Conservation (phyloP, 495 filamentous ascomycete genomes). For the Penicillium roqueforti region DNA sequence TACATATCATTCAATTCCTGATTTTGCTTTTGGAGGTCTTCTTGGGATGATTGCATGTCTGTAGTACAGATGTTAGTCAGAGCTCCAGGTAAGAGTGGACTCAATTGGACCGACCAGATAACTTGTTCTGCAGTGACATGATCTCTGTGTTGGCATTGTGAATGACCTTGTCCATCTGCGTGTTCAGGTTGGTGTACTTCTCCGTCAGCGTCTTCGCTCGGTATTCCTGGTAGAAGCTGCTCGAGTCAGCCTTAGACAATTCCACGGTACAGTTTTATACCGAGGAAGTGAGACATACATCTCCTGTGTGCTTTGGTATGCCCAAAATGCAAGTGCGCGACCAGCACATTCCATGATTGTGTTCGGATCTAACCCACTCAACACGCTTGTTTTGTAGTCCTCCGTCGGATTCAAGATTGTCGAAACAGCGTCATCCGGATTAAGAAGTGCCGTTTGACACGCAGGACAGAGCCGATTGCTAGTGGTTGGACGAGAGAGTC, state of each 20-base stretch:
- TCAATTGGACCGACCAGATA: slow-evolving; percentile 40
- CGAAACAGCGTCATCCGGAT: slow-evolving; percentile 73
- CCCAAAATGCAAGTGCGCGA: slow-evolving; percentile 80
- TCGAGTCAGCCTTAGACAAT: slow-evolving; percentile 11
- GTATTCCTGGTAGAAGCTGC: slow-evolving; percentile 77
- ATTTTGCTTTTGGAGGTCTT: slow-evolving; percentile 67
- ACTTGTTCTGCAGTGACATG: slow-evolving; percentile 57
- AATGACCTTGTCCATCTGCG: slow-evolving; percentile 75
- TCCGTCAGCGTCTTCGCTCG: slow-evolving; percentile 69
- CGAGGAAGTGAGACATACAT: slow-evolving; percentile 53
- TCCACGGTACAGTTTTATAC: neutral
- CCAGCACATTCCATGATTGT: slow-evolving; percentile 89
- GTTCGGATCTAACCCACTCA: slow-evolving; percentile 79
- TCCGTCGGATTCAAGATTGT: slow-evolving; percentile 79
- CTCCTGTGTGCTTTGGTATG: slow-evolving; percentile 87
- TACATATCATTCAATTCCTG: slow-evolving; percentile 66
- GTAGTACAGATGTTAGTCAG: slow-evolving; percentile 8
- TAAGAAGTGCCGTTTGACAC: slow-evolving; percentile 65
- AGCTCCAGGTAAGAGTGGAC: neutral
- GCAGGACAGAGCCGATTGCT: slow-evolving; percentile 69
- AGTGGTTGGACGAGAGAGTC: slow-evolving; percentile 56
- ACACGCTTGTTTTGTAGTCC: slow-evolving; percentile 88
- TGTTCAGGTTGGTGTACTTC: slow-evolving; percentile 64
- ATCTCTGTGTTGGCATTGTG: slow-evolving; percentile 81
- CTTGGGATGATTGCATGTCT: slow-evolving; percentile 65